A percentile compares a stretch with the other conserved stretches of the same genome.
phyloP scores from a whole-genome alignment of 116 monocot genomes.

The Dioscorea cayenensis region DNA sequence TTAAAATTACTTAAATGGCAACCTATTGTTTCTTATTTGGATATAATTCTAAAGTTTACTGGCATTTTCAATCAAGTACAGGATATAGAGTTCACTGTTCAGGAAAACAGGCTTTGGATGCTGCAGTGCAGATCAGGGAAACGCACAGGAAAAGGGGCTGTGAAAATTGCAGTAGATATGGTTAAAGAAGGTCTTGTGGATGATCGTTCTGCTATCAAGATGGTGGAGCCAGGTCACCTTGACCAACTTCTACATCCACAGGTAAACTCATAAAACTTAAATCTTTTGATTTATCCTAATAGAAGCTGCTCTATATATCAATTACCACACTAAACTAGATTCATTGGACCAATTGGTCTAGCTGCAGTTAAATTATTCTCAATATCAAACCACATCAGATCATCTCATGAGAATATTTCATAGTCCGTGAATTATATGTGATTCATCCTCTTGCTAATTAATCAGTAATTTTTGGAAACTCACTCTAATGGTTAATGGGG shows the following conservation, averaged over 20 bases:
- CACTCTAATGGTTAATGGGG: background rate
- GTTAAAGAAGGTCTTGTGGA: conserved; percentile 85
- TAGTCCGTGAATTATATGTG: too few relatives aligned
- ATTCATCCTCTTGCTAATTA: background rate
- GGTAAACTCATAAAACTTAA: conserved; percentile 20
- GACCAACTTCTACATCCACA: conserved; percentile 98
- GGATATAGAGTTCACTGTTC: conserved; percentile 98
- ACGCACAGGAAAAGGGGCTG: conserved; percentile 87
- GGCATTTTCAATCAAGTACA: conserved; percentile 18
- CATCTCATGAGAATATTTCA: too few relatives aligned
- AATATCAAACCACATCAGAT: too few relatives aligned
- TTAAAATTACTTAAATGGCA: background rate
- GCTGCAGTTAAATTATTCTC: too few relatives aligned
- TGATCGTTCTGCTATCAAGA: conserved; percentile 59
- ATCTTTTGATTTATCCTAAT: background rate
- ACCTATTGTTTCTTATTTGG: background rate
- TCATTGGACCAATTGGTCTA: too few relatives aligned
- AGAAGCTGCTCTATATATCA: too few relatives aligned
- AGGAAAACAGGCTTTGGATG: conserved; percentile 97
- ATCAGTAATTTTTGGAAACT: background rate
- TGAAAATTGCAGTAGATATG: conserved; percentile 95
- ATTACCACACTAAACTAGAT: too few relatives aligned
- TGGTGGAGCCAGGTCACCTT: conserved; percentile 92
- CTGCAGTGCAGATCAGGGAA: conserved; percentile 88
- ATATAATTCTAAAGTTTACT: background rate